Evolutionary conservation across 805 yeast genomes (phyloP).

Genomic region (Schwanniomyces sp.): DNA sequence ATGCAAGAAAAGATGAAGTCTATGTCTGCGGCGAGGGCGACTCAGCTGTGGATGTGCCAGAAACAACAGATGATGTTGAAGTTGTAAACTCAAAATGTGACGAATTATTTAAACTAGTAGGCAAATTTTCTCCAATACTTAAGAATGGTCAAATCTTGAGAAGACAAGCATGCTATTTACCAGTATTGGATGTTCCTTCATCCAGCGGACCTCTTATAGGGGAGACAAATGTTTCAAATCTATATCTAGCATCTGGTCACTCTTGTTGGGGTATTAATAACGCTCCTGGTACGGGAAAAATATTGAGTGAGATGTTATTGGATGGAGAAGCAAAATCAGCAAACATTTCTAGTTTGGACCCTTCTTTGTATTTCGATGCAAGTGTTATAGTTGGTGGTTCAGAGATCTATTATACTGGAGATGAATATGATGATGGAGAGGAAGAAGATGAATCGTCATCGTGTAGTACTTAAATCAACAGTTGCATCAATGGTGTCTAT

Average conservation of each 20-base stretch:
- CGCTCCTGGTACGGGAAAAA: constrained; percentile 95
- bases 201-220: constrained; percentile 93
- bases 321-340: constrained; percentile 83
- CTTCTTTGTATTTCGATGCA: constrained; percentile 84
- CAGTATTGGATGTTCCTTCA: constrained; percentile 90
- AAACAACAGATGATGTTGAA: constrained; percentile 89
- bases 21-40: constrained; percentile 98
- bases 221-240: constrained; percentile 79
- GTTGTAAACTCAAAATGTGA: constrained; percentile 88
- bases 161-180: constrained; percentile 93
- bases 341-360: constrained; percentile 79
- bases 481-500: not conserved
- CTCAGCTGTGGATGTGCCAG: constrained; percentile 85
- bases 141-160: constrained; percentile 72
- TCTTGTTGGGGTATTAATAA: constrained; percentile 99
- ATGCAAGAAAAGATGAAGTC: constrained; percentile 93
- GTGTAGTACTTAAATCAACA: not conserved
- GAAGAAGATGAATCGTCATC: not conserved
- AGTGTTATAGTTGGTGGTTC: constrained; percentile 32
- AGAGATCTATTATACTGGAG: constrained; percentile 3
- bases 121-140: constrained; percentile 68
- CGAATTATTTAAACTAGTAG: constrained; percentile 77
- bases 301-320: constrained; percentile 80
- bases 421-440: constrained; percentile 7
- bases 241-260: constrained; percentile 87